Percentiles rank a stretch among this genome's conserved stretches.
Conservation (phyloP, 106 monocot species). For the Acanthochlamys bracteata region DNA sequence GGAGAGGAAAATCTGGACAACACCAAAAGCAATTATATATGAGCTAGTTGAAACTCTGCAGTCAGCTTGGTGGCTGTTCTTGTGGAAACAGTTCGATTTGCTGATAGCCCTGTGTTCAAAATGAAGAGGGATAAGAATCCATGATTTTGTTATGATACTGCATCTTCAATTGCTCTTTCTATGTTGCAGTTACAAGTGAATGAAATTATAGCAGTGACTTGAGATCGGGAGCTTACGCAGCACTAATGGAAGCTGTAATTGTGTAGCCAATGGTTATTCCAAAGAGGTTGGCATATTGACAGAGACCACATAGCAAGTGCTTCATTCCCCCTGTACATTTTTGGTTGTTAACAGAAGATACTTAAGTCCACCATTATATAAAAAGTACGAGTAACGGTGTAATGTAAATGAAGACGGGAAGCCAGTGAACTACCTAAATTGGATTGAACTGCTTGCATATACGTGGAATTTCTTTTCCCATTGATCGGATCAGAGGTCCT, state of each 20-base stretch:
- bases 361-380: not conserved
- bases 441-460: constrained; percentile 36
- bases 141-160: too few relatives aligned
- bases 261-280: constrained; percentile 67
- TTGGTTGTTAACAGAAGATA: not conserved
- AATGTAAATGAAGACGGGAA: too few relatives aligned
- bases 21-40: constrained; percentile 58
- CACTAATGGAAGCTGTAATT: constrained; percentile 61
- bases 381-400: too few relatives aligned
- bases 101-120: constrained; percentile 36
- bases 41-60: constrained; percentile 28
- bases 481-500: constrained; percentile 19
- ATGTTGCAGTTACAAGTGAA: too few relatives aligned
- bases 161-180: too few relatives aligned
- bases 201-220: too few relatives aligned
- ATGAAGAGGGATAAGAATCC: not conserved
- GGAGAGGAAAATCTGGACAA: constrained; percentile 55
- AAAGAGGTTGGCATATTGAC: constrained; percentile 58
- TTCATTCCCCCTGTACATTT: constrained; percentile 21
- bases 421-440: constrained; percentile 16
- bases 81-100: constrained; percentile 60
- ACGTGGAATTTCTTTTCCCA: constrained; percentile 37
- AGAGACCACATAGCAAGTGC: constrained; percentile 42
- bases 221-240: constrained; percentile 29
- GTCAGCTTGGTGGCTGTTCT: constrained; percentile 27